phyloP scores from a whole-genome alignment of 192 early-diverging fungal genomes.

The Phycomyces blakesleeanus region DNA sequence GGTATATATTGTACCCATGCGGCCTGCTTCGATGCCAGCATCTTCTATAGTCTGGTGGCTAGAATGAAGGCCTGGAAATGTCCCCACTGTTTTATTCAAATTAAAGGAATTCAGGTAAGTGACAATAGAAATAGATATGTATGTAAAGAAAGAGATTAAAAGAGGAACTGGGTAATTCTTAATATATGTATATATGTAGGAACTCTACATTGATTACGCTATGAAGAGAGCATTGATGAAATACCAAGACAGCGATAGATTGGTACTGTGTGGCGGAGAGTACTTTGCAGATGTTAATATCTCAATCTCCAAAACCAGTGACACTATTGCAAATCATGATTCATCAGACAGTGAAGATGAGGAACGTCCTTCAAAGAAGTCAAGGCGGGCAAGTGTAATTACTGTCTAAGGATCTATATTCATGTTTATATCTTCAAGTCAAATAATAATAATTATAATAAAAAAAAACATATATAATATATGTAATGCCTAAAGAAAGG shows the following conservation, averaged over 20 bases:
- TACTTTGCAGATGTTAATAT: not conserved
- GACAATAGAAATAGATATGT: too few relatives aligned
- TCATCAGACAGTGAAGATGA: too few relatives aligned
- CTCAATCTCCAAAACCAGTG: not conserved
- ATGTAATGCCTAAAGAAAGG: too few relatives aligned
- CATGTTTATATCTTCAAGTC: too few relatives aligned
- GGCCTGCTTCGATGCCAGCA: slow-evolving; percentile 11
- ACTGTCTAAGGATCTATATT: too few relatives aligned
- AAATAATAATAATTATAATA: too few relatives aligned
- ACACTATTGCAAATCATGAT: not conserved
- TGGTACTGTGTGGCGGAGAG: slow-evolving; percentile 1
- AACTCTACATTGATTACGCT: slow-evolving; percentile 16
- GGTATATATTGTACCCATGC: slow-evolving; percentile 15
- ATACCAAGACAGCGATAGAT: slow-evolving; percentile 1
- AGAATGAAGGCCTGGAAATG: slow-evolving; percentile 6
- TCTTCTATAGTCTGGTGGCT: slow-evolving; percentile 7
- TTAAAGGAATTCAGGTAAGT: slow-evolving; percentile 13
- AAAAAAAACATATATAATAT: too few relatives aligned
- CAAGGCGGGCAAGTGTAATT: too few relatives aligned
- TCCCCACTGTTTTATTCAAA: slow-evolving; percentile 12
- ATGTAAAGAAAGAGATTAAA: not conserved
- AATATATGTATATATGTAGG: slow-evolving; percentile 5
- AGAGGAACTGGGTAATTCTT: not conserved
- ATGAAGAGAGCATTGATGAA: slow-evolving; percentile 8
- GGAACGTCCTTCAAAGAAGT: too few relatives aligned